phyloP scores from a whole-genome alignment of 306 rosid genomes.

The Dalbergia cochinchinensis region DNA sequence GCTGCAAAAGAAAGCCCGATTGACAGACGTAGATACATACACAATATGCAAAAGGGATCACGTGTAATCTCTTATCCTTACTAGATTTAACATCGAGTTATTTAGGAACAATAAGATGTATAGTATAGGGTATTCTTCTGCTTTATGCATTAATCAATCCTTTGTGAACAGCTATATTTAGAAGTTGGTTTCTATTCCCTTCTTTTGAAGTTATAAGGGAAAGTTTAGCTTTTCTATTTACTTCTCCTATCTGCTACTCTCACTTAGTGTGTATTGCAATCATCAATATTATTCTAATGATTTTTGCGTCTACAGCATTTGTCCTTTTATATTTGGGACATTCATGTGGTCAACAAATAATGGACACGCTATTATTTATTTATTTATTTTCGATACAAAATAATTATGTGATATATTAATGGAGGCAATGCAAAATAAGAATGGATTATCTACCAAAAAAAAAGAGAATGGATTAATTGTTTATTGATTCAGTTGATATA shows the following conservation, averaged over 20 bases:
- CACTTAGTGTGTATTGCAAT: not conserved
- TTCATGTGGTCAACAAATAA: not conserved
- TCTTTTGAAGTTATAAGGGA: not conserved
- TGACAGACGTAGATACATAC: conserved; percentile 6
- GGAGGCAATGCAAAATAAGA: not conserved
- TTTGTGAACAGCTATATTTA: conserved; percentile 8
- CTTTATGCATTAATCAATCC: conserved; percentile 38
- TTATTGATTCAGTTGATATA: not conserved
- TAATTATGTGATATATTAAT: not conserved
- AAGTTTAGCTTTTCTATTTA: not conserved
- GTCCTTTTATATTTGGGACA: not conserved
- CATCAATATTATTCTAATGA: not conserved
- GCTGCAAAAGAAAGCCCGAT: conserved; percentile 54
- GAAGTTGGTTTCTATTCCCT: not conserved
- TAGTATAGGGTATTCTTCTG: conserved; percentile 36
- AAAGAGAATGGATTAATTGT: not conserved
- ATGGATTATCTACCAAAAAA: too few relatives aligned
- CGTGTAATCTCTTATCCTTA: conserved; percentile 32
- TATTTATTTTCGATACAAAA: not conserved
- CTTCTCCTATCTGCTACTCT: not conserved
- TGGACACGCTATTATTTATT: not conserved
- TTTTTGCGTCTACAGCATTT: not conserved
- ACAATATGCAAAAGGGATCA: conserved; percentile 41
- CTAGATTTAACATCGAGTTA: conserved; percentile 36
- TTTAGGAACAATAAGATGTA: conserved; percentile 42